These are phyloP conservation scores for Magnusiomyces tetraspermus DNA, from an alignment of 1,139 yeast species.

Conservation along the genomic window DNA sequence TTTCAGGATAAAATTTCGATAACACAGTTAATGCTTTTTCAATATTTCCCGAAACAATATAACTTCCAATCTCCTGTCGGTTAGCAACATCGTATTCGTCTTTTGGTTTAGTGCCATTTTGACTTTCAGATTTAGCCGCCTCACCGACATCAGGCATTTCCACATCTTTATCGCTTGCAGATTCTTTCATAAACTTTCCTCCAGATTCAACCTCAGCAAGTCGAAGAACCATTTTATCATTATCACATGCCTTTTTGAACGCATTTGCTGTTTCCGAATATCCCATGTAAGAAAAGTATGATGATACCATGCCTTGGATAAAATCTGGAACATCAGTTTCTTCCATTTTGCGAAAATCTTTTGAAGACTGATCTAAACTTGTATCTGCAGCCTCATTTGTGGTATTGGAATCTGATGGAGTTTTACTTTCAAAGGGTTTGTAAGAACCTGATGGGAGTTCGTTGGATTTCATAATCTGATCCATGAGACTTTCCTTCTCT, in stretches of 20 bases:
- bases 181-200: not conserved
- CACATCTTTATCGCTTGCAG: conserved; percentile 1
- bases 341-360: not conserved
- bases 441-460: conserved; percentile 8
- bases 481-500: conserved; percentile 30
- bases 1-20: conserved; percentile 38
- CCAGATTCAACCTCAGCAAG: conserved; percentile 13
- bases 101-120: conserved; percentile 23
- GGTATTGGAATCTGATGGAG: not conserved
- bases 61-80: conserved; percentile 45
- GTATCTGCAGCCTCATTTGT: not conserved
- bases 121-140: conserved; percentile 20
- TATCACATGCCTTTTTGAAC: conserved; percentile 37
- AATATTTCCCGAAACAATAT: conserved; percentile 41
- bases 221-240: conserved; percentile 2
- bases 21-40: conserved; percentile 40
- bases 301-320: conserved; percentile 50
- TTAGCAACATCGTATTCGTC: conserved; percentile 35
- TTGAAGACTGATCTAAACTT: not conserved
- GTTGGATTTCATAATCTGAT: conserved; percentile 14
- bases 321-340: conserved; percentile 33
- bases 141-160: conserved; percentile 10
- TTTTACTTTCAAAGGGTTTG: not conserved
- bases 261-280: conserved; percentile 57
- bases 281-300: conserved; percentile 68